These are phyloP conservation scores for Rhododendron molle DNA, from an alignment of 148 eudicot genomes.

Conservation along the genomic window DNA sequence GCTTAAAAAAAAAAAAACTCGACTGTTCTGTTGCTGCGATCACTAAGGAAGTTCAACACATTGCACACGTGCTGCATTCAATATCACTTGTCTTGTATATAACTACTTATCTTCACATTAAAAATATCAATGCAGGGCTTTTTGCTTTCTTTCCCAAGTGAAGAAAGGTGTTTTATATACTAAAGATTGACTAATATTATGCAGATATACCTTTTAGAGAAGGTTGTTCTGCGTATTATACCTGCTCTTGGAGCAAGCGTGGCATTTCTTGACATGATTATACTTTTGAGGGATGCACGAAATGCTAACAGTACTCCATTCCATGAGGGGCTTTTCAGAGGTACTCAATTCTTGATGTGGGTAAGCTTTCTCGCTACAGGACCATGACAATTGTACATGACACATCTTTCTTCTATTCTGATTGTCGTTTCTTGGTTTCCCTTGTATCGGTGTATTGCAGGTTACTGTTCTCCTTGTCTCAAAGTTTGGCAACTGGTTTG, in stretches of 20 bases:
- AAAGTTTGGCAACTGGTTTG: conserved; percentile 34
- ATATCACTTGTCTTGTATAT: neutral
- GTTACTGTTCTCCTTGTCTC: conserved; percentile 36
- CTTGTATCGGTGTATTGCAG: conserved; percentile 25
- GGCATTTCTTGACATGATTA: conserved; percentile 35
- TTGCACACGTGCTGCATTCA: neutral
- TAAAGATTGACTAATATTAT: neutral
- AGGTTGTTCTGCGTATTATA: conserved; percentile 28
- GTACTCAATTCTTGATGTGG: conserved; percentile 55
- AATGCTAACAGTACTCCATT: conserved; percentile 19
- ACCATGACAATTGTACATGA: neutral
- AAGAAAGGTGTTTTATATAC: neutral
- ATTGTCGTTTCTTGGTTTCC: neutral
- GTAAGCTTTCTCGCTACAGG: conserved; percentile 28
- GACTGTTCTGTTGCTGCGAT: neutral
- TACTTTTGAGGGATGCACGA: conserved; percentile 24
- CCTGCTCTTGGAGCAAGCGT: conserved; percentile 46
- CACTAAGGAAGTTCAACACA: neutral
- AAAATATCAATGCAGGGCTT: neutral
- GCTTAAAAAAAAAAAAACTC: neutral
- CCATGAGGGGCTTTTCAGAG: conserved; percentile 47
- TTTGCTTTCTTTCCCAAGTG: neutral
- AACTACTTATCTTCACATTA: neutral
- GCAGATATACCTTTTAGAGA: conserved; percentile 38
- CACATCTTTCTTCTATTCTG: neutral